A percentile compares a stretch with the other conserved stretches of the same genome.
phyloP scores from a whole-genome alignment of 2,329 filamentous ascomycete genomes.

The Cladophialophora exuberans region DNA sequence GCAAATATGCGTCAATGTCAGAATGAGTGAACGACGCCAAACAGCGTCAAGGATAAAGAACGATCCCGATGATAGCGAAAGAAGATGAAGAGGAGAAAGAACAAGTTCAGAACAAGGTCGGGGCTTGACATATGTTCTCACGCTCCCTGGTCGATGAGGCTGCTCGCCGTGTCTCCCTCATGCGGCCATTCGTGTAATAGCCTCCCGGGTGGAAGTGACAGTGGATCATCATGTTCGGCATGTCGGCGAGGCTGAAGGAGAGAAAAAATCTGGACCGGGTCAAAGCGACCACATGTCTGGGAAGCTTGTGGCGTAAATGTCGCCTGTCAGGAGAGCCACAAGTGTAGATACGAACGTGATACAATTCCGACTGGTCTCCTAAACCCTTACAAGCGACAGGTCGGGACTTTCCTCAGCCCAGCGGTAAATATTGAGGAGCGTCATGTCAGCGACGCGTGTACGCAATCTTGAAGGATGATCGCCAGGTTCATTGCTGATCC shows the following conservation, averaged over 20 bases:
- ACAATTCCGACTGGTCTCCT: too few species aligned
- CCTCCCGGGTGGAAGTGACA: constrained; percentile 1
- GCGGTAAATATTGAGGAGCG: too few species aligned
- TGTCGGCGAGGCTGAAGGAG: constrained; percentile 1
- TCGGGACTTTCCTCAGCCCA: too few species aligned
- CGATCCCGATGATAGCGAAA: neutral
- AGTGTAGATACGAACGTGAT: too few species aligned
- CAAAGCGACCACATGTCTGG: neutral
- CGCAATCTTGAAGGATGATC: too few species aligned
- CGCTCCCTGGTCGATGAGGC: neutral
- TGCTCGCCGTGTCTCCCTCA: neutral
- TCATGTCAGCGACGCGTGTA: too few species aligned
- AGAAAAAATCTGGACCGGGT: neutral
- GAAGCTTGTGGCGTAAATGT: constrained; percentile 1
- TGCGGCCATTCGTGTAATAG: neutral
- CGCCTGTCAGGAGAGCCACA: neutral
- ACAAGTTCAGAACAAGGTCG: neutral
- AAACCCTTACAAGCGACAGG: neutral
- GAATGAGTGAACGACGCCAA: constrained; percentile 15
- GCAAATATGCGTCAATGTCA: constrained; percentile 5
- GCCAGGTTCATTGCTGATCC: too few species aligned
- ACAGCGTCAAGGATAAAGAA: constrained; percentile 8
- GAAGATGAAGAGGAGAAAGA: neutral
- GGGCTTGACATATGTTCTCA: neutral
- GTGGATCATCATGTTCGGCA: neutral